Evolutionary conservation across 441 rosid species (phyloP).

Genomic region (Omphalea diandra): DNA sequence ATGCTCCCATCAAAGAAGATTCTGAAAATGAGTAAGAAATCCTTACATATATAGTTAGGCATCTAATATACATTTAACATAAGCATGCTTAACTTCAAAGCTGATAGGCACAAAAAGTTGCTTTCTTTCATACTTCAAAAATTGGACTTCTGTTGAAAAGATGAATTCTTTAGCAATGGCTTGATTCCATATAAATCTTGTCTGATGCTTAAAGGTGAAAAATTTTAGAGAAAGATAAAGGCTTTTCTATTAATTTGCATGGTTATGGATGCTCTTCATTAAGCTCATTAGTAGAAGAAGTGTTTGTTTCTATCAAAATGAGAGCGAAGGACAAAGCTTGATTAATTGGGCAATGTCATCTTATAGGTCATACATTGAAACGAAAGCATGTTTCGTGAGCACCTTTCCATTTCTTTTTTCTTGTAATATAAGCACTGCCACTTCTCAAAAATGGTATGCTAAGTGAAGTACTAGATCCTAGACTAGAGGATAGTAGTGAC

Average conservation of each 20-base stretch:
- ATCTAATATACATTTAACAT: no score
- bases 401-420: not conserved
- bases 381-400: no score
- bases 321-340: slow-evolving; percentile 25
- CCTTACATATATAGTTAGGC: not conserved
- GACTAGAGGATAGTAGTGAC: slow-evolving; percentile 27
- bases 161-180: not conserved
- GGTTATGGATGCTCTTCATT: slow-evolving; percentile 40
- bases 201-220: slow-evolving; percentile 24
- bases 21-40: slow-evolving; percentile 35
- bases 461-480: slow-evolving; percentile 34
- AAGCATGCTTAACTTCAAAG: no score
- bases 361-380: no score
- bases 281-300: slow-evolving; percentile 47
- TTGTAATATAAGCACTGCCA: slow-evolving; percentile 38
- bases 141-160: not conserved
- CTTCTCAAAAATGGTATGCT: slow-evolving; percentile 27
- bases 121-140: no score
- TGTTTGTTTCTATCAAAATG: slow-evolving; percentile 23
- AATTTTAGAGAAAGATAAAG: slow-evolving; percentile 27
- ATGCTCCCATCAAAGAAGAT: slow-evolving; percentile 21
- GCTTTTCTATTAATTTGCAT: slow-evolving; percentile 30
- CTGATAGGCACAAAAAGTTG: not conserved
- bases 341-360: slow-evolving; percentile 46
- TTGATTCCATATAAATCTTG: not conserved